phyloP scores from a whole-genome alignment of 495 filamentous ascomycete species.

The Echria macrotheca region DNA sequence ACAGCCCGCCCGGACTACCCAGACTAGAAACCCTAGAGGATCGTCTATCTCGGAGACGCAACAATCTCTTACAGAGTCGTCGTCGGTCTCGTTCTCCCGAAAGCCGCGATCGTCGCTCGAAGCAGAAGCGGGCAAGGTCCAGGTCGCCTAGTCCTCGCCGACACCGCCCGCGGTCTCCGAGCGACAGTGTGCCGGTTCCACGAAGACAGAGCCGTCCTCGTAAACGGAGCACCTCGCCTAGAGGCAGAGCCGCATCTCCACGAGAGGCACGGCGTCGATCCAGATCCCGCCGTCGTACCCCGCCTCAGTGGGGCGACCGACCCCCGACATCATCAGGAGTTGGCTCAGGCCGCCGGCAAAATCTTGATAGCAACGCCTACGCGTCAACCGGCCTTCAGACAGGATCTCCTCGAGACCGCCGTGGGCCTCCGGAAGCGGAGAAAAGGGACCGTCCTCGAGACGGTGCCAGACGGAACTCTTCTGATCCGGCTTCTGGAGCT shows the following conservation, averaged over 20 bases:
- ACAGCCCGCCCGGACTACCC: conserved; percentile 27
- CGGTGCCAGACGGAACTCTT: conserved; percentile 24
- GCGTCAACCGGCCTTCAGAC: conserved; percentile 18
- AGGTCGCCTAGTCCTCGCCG: conserved; percentile 25
- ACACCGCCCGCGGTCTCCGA: conserved; percentile 18
- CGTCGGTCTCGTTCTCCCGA: conserved; percentile 30
- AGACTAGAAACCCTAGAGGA: conserved; percentile 21
- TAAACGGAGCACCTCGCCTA: conserved; percentile 18
- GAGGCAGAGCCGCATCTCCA: conserved; percentile 26
- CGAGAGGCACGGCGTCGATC: conserved; percentile 33
- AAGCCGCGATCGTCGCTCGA: conserved; percentile 20
- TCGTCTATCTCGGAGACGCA: conserved; percentile 16
- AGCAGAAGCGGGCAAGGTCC: conserved; percentile 22
- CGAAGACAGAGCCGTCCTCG: conserved; percentile 7
- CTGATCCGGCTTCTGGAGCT: conserved; percentile 38
- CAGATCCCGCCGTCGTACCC: conserved; percentile 29
- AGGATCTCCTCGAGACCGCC: conserved; percentile 32
- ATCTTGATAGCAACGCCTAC: conserved; percentile 21
- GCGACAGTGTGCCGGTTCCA: background rate
- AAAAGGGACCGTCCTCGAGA: too few species aligned
- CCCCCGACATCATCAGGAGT: conserved; percentile 32
- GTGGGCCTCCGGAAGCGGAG: too few species aligned
- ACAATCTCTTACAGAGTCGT: conserved; percentile 20
- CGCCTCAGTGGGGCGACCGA: conserved; percentile 24
- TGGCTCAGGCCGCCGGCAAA: conserved; percentile 29